phyloP scores from a whole-genome alignment of 306 rosid species.

The Vicia faba region DNA sequence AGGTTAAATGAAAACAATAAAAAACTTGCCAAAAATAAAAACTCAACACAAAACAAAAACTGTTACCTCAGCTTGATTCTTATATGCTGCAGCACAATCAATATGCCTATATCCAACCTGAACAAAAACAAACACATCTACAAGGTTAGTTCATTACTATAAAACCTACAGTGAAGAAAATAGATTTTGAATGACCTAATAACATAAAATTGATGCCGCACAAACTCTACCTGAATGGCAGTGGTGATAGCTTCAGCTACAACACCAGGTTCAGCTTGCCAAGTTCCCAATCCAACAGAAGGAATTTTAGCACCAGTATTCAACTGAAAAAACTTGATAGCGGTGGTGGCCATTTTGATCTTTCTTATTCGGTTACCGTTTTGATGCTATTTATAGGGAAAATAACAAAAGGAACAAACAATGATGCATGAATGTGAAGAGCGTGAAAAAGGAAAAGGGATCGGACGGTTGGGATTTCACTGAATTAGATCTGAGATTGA shows the following conservation, averaged over 20 bases:
- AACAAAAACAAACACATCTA: neutral
- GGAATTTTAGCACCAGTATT: slow-evolving; percentile 42
- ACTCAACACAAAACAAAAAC: neutral
- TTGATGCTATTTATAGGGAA: neutral
- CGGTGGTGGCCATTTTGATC: neutral
- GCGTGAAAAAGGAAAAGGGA: neutral
- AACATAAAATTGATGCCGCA: neutral
- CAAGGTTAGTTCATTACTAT: neutral
- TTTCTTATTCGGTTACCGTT: neutral
- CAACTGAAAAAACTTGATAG: slow-evolving; percentile 25
- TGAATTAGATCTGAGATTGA: neutral
- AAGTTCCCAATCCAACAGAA: slow-evolving; percentile 39
- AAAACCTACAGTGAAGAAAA: neutral
- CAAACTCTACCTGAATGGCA: slow-evolving; percentile 73
- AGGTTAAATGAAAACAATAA: neutral
- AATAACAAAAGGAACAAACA: too few species aligned
- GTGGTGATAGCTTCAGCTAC: slow-evolving; percentile 51
- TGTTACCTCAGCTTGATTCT: slow-evolving; percentile 43
- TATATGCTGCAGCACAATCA: slow-evolving; percentile 64
- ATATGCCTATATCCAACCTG: slow-evolving; percentile 53
- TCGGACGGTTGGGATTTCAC: neutral
- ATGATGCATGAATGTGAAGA: neutral
- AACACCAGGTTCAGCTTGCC: slow-evolving; percentile 50
- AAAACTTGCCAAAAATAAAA: neutral
- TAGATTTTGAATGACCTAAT: neutral